Evolutionary conservation across 306 rosid genomes (phyloP).

Genomic region (Cucurbita argyrosperma): DNA sequence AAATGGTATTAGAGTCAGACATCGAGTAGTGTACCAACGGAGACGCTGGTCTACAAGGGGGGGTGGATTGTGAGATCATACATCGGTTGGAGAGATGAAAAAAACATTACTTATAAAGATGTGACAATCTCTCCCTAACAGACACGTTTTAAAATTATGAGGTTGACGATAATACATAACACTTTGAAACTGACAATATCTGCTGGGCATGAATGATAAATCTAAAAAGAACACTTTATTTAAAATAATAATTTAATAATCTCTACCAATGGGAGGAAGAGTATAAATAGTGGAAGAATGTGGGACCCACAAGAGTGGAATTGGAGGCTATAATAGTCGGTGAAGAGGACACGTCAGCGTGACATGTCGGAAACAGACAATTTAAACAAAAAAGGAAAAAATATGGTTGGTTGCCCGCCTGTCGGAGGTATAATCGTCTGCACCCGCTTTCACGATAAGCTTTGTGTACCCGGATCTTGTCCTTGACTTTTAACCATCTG

Average conservation of each 20-base stretch:
- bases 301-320: neutral
- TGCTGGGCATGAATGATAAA: neutral
- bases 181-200: no score
- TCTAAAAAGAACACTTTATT: neutral
- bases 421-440: neutral
- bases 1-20: no score
- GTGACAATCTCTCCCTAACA: no score
- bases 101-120: no score
- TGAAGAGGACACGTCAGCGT: neutral
- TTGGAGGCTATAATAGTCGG: neutral
- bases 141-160: no score
- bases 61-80: no score
- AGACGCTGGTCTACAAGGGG: no score
- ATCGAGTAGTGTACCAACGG: no score
- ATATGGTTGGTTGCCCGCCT: neutral
- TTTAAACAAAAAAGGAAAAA: neutral
- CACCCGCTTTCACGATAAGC: neutral
- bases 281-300: no score
- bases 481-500: neutral
- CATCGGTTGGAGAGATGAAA: no score
- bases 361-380: neutral
- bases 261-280: neutral
- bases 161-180: no score
- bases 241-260: no score
- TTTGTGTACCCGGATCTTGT: neutral